Percentiles rank a stretch among this genome's conserved stretches.
phyloP scores from a whole-genome alignment of 352 stramenopile species.

The Pythium periplocum region DNA sequence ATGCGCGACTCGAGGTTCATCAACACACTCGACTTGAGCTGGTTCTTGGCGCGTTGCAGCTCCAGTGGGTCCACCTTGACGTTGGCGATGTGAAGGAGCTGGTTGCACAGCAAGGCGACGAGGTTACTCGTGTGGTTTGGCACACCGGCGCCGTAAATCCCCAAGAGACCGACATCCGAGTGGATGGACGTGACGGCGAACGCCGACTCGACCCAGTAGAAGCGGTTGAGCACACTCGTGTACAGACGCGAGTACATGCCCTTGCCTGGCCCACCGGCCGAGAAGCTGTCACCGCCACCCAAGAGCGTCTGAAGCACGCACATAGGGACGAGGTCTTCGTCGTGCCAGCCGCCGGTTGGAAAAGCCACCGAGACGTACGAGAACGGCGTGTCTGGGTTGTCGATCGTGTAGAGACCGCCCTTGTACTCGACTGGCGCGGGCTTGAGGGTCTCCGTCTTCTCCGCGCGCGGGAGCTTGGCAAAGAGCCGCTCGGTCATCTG shows the following conservation, averaged over 20 bases:
- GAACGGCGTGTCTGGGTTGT: slow-evolving; percentile 70
- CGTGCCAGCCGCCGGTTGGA: slow-evolving; percentile 95
- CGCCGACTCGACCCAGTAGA: slow-evolving; percentile 97
- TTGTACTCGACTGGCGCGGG: slow-evolving; percentile 54
- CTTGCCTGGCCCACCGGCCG: slow-evolving; percentile 97
- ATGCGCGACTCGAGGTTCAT: slow-evolving; percentile 98
- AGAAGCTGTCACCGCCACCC: slow-evolving; percentile 98
- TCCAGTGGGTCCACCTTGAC: slow-evolving; percentile 77
- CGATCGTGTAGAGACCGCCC: slow-evolving; percentile 57
- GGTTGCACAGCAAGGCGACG: slow-evolving; percentile 89
- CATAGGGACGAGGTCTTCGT: slow-evolving; percentile 93
- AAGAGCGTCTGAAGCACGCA: slow-evolving; percentile 98
- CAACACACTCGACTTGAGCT: slow-evolving; percentile 98
- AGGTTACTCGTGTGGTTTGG: slow-evolving; percentile 89
- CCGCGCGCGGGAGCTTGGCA: slow-evolving; percentile 30
- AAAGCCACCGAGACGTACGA: slow-evolving; percentile 95
- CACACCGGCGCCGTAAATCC: slow-evolving; percentile 89
- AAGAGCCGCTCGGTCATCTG: slow-evolving; percentile 90
- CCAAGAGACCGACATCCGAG: slow-evolving; percentile 92
- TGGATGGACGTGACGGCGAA: slow-evolving; percentile 97
- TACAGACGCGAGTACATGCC: slow-evolving; percentile 99
- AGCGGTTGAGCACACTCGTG: slow-evolving; percentile 95
- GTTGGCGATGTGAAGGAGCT: slow-evolving; percentile 89
- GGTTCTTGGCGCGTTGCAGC: slow-evolving; percentile 96
- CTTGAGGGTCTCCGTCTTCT: slow-evolving; percentile 18